Conservation (phyloP, 257 asterid species). For the Misopates orontium region DNA sequence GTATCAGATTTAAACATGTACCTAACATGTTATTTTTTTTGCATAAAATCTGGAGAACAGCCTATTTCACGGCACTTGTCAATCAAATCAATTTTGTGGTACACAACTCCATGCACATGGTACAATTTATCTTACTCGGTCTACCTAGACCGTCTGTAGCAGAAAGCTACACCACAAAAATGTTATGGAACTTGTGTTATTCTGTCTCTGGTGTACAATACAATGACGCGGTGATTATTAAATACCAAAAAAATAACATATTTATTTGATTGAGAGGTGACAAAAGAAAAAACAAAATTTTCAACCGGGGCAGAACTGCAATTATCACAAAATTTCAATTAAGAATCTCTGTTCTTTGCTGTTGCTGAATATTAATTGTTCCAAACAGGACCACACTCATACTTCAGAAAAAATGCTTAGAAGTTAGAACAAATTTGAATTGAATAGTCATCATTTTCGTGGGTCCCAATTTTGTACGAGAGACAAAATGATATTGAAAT, state of each 20-base stretch:
- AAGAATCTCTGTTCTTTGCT: conserved; percentile 4
- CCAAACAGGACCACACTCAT: conserved; percentile 22
- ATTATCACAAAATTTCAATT: neutral
- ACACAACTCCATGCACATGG: too few species aligned
- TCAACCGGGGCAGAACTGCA: neutral
- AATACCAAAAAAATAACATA: neutral
- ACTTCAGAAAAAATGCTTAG: neutral
- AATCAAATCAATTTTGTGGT: too few species aligned
- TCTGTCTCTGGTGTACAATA: conserved; percentile 21
- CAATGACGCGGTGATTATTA: conserved; percentile 24
- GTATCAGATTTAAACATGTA: too few species aligned
- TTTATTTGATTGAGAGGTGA: neutral
- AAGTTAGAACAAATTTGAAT: conserved; percentile 1
- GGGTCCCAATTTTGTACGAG: conserved; percentile 24
- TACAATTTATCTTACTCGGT: neutral
- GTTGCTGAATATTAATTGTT: conserved; percentile 21
- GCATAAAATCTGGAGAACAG: too few species aligned
- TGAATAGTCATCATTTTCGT: conserved; percentile 20
- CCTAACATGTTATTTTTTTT: too few species aligned
- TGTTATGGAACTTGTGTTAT: conserved; percentile 19
- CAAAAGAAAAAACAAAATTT: neutral
- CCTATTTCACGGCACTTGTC: too few species aligned
- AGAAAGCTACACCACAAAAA: neutral
- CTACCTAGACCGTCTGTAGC: neutral
- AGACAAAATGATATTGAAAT: conserved; percentile 33